Conservation (phyloP, 495 filamentous ascomycete genomes). For the Geoglossum glabrum region DNA sequence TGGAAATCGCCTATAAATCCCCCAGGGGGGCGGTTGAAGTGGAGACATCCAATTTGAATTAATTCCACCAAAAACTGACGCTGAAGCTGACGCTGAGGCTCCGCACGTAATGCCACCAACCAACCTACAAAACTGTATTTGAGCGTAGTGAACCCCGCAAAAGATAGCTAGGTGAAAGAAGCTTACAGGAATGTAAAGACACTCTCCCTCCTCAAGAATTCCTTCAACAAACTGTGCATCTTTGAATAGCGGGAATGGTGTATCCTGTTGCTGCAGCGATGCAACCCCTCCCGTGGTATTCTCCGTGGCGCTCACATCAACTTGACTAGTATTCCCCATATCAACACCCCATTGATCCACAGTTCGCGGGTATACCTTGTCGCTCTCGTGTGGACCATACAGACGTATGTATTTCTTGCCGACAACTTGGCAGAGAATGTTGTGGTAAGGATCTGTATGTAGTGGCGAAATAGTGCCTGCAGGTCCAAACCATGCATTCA, state of each 20-base stretch:
- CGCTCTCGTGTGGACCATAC: constrained; percentile 46
- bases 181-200: constrained; percentile 56
- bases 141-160: background rate
- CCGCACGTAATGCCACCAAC: constrained; percentile 98
- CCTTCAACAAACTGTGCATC: constrained; percentile 54
- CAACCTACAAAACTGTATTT: constrained; percentile 22
- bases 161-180: background rate
- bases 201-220: constrained; percentile 62
- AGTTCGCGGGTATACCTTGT: constrained; percentile 42
- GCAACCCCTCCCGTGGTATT: constrained; percentile 14
- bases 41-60: constrained; percentile 4
- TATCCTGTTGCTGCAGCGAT: constrained; percentile 20
- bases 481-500: constrained; percentile 93
- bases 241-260: constrained; percentile 33
- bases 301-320: constrained; percentile 32
- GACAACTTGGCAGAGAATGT: constrained; percentile 77
- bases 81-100: constrained; percentile 75
- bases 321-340: constrained; percentile 74
- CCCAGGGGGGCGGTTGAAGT: background rate
- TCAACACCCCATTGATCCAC: constrained; percentile 53
- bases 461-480: constrained; percentile 73
- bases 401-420: constrained; percentile 80
- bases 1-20: no score
- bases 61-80: constrained; percentile 97
- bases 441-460: constrained; percentile 88